Evolutionary conservation across 1,139 yeast genomes (phyloP).

Genomic region (Saccharomycopsis hybrid): DNA sequence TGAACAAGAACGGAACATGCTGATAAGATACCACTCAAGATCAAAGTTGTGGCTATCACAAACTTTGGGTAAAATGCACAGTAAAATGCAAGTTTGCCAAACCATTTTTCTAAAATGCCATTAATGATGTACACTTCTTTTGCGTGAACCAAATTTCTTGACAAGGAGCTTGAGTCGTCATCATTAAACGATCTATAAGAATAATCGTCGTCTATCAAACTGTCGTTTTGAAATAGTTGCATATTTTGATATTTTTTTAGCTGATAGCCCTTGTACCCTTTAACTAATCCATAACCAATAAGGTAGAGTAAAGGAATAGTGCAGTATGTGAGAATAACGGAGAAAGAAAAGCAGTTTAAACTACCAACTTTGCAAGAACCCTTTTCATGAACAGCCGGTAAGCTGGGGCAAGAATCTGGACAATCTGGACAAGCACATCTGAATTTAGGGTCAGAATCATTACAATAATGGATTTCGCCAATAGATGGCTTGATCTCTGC

Average conservation of each 20-base stretch:
- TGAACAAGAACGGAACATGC: constrained; percentile 48
- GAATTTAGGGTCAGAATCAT: constrained; percentile 47
- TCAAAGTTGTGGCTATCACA: constrained; percentile 42
- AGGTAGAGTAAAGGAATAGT: constrained; percentile 37
- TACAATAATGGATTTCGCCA: constrained; percentile 47
- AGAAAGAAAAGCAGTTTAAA: constrained; percentile 69
- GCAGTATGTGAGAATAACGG: constrained; percentile 48
- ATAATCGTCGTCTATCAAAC: constrained; percentile 7
- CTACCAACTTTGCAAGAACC: constrained; percentile 49
- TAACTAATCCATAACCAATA: constrained; percentile 21
- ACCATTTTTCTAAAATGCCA: constrained; percentile 35
- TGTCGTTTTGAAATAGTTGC: constrained; percentile 14
- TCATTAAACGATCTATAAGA: constrained; percentile 17
- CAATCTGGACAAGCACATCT: constrained; percentile 93
- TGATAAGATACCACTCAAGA: constrained; percentile 42
- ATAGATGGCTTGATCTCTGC: constrained; percentile 27
- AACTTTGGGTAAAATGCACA: constrained; percentile 56
- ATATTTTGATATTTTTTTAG: constrained; percentile 6
- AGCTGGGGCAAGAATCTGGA: constrained; percentile 65
- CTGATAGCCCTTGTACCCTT: constrained; percentile 25
- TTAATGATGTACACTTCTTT: constrained; percentile 36
- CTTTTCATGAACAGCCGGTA: constrained; percentile 36
- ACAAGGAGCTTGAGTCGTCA: constrained; percentile 15
- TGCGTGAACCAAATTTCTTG: constrained; percentile 10
- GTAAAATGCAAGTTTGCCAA: constrained; percentile 46